These are phyloP conservation scores for Pleurozium schreberi DNA, from an alignment of 225 moss, liverwort and hornwort genomes.

Conservation along the genomic window DNA sequence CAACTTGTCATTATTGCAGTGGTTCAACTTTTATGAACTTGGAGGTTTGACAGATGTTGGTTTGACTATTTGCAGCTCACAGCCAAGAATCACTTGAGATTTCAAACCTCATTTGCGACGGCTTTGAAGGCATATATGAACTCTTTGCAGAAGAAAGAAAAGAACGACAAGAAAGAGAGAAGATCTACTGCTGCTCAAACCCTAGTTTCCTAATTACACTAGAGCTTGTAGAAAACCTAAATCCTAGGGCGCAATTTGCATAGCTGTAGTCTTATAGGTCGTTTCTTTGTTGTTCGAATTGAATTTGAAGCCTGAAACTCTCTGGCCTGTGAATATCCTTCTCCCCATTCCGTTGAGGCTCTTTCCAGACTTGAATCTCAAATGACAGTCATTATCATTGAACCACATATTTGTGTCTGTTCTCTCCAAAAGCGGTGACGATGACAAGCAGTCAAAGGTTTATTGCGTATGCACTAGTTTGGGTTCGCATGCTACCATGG, in stretches of 20 bases:
- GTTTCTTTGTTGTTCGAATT: background rate
- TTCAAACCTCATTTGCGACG: conserved; percentile 55
- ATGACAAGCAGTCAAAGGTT: background rate
- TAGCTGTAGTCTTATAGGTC: background rate
- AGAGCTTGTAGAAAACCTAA: background rate
- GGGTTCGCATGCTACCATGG: background rate
- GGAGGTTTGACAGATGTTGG: background rate
- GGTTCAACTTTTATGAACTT: background rate
- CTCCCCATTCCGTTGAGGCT: background rate
- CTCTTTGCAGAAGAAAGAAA: conserved; percentile 57
- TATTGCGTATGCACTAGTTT: background rate
- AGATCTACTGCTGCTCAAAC: conserved; percentile 10
- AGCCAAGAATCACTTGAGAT: conserved; percentile 51
- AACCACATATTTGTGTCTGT: background rate
- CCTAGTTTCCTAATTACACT: background rate
- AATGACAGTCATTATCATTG: background rate
- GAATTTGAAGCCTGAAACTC: background rate
- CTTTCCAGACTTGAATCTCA: background rate
- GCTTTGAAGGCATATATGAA: conserved; percentile 69
- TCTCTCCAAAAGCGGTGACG: background rate
- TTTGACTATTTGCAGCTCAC: conserved; percentile 28
- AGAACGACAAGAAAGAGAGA: conserved; percentile 31
- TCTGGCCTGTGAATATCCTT: background rate
- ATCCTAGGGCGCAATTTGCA: background rate
- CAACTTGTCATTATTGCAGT: background rate